Evolutionary conservation across 768 basidiomycete species (phyloP), one percentile per base, ranked within the genome.

Genomic region (Leccinum subgranulosum): DNA sequence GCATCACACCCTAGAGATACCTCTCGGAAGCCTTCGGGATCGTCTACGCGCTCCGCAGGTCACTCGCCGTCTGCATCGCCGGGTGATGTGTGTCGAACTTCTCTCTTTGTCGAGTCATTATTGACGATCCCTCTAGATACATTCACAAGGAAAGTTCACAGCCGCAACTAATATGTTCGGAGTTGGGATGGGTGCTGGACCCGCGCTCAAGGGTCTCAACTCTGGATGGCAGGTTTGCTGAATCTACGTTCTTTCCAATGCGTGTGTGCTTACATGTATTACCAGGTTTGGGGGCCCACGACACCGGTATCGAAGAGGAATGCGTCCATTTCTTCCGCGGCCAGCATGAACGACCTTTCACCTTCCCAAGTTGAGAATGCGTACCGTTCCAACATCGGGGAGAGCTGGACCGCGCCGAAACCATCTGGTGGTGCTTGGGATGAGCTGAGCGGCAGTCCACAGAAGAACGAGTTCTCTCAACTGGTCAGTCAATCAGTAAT

Each of bases 11-110:
- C 62, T 63, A 76, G 73, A 48, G 74, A 78, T 63, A 76, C 80
- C 46, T 79, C 85, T 23, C 82, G 85, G 66, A 87, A 88, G 66
- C 84, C 85, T 43, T 87, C 88, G 33, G 82, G 81, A 55, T 86
- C 87, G 27, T 85, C 87, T n/a, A 80, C 81, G 17, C 84, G 81
- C 58, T 87, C 87, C 49, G 76, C 77, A 48, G 77, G 79, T 29
- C 86, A 81, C 64, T 88, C 88, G 3, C 86, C 88, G 0, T 74
- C 83, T 39, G 74, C 75, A 49, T 84, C 87, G 23, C 84, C 86
- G 19, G 76, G 75, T 64, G 80, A 81, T 69, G 87, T 88, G 68
- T 59, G 79, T 73, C 17, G 5, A 21, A 33, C 53, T 39, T n/a
- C 14, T 48, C 15, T n/a, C 11, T 33, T 14, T 3, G 10, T 31